Evolutionary conservation across 1,139 yeast species (phyloP).

Genomic region (Yamadazyma dendronema): DNA sequence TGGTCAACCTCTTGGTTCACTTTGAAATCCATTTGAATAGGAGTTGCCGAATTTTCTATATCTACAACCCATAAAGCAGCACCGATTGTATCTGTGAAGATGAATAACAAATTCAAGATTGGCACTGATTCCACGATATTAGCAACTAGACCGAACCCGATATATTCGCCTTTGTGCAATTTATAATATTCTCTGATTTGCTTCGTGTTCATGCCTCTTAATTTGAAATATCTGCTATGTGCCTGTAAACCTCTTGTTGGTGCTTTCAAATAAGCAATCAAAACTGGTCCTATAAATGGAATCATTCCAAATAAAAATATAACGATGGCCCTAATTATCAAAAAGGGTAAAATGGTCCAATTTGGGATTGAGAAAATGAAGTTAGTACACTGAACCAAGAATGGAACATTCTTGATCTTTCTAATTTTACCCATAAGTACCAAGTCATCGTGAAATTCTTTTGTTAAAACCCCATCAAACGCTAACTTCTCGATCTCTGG

Average conservation of each 20-base stretch:
- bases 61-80: conserved; percentile 70
- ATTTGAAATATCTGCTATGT: conserved; percentile 59
- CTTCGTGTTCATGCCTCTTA: conserved; percentile 52
- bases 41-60: conserved; percentile 18
- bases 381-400: conserved; percentile 24
- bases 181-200: conserved; percentile 32
- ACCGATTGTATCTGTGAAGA: conserved; percentile 66
- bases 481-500: conserved; percentile 55
- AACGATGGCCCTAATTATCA: conserved; percentile 24
- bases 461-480: conserved; percentile 56
- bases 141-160: conserved; percentile 60
- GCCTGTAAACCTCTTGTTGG: conserved; percentile 56
- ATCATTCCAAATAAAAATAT: conserved; percentile 46
- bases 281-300: conserved; percentile 62
- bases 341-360: conserved; percentile 23
- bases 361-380: conserved; percentile 25
- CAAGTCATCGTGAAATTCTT: conserved; percentile 49
- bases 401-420: conserved; percentile 34
- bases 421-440: conserved; percentile 47
- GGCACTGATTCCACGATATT: conserved; percentile 62
- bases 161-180: conserved; percentile 31
- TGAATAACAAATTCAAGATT: conserved; percentile 54
- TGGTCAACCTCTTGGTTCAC: not conserved
- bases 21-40: not conserved
- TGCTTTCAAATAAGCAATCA: conserved; percentile 54